Evolutionary conservation across 805 yeast species (phyloP), one percentile per base, ranked within the genome.

Genomic region (Lipomyces yamanashiensis): DNA sequence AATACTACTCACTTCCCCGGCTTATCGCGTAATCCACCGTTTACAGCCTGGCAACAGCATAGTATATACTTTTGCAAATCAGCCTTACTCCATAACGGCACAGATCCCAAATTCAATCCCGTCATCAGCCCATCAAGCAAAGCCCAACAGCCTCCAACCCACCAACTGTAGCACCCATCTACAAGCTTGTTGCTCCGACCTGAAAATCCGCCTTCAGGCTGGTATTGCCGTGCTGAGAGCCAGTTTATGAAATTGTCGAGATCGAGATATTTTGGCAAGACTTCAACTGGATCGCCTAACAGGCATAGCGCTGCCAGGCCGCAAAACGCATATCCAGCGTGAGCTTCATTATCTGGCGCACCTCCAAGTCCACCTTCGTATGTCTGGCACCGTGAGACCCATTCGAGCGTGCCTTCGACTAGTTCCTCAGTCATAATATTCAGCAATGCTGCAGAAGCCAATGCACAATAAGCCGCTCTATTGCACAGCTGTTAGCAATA

Each of bases 301-400:
- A 81, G 80, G 65, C 81, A 82, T 62, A 85, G 77, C 55, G 85
- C 83, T 51, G 88, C 96, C 50, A 89, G 78, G 0, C 93, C 96
- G 78, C 99, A 95, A 74, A 85, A 95, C 0, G 98, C 85, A 74
- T 95, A 96, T 0, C 99, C 99, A 1, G 98, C 99, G 74, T 95
- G 99, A 0, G 98, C 98, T 75, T 95, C 99, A 64, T 85, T 88
- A 5, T 82, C 80, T 0, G 96, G 95, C 21, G 81, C 80, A 1
- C 96, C 97, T 0, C 92, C 91, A 76, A 93, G 89, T 0, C 99
- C 99, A 28, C 99, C 99, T 77, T 96, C 99, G 73, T 83, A 92
- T 0, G 93, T 89, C 75, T 95, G 99, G 70, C 97, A 91, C 12
- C 73, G 68, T 0, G 76, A 70, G 13, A 95, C 69, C 87, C 92